A percentile compares a stretch with the other conserved stretches of the same genome.
Evolutionary conservation across 805 yeast genomes (phyloP).

Genomic region (Kodamaea fukazawae): DNA sequence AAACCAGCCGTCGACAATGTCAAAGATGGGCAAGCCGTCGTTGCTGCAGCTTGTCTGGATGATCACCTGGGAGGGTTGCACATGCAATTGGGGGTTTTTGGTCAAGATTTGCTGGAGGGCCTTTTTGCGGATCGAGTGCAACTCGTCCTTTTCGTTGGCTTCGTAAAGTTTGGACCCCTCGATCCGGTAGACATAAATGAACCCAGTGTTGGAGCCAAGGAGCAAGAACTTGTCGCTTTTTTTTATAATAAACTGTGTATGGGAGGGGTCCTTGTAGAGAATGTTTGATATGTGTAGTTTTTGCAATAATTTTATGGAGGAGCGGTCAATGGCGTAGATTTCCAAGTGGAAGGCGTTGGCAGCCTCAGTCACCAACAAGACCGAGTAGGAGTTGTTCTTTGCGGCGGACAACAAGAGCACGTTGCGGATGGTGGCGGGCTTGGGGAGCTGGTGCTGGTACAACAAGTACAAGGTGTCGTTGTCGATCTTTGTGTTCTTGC

Average conservation of each 20-base stretch:
- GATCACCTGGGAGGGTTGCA: constrained; percentile 15
- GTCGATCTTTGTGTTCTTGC: constrained; percentile 14
- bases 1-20: constrained; percentile 49
- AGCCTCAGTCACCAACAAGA: background rate
- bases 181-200: constrained; percentile 16
- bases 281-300: too few species aligned
- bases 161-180: constrained; percentile 8
- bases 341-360: background rate
- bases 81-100: background rate
- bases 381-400: background rate
- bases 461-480: constrained; percentile 24
- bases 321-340: background rate
- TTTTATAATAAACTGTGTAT: constrained; percentile 16
- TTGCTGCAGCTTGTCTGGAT: constrained; percentile 28
- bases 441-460: constrained; percentile 7
- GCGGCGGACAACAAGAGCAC: constrained; percentile 1
- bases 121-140: constrained; percentile 19
- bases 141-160: constrained; percentile 17
- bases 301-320: too few species aligned
- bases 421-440: background rate
- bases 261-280: background rate
- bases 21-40: constrained; percentile 45
- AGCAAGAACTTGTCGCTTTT: constrained; percentile 20
- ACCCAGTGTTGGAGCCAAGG: constrained; percentile 23
- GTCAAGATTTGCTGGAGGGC: constrained; percentile 21